Conservation (phyloP, 345 rosid genomes). For the Nephelium lappaceum region DNA sequence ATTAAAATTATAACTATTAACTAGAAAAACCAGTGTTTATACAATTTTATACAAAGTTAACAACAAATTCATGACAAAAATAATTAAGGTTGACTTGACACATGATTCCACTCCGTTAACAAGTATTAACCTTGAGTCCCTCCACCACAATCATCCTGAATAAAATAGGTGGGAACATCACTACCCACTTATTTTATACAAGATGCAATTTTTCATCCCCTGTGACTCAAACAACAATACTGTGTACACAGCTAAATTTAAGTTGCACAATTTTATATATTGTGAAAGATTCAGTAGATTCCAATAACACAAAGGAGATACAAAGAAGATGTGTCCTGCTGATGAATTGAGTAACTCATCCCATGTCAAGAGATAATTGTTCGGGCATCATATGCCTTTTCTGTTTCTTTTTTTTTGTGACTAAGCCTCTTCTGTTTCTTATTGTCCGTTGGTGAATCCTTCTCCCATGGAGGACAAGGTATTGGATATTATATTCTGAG, state of each 20-base stretch:
- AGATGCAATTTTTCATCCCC: neutral
- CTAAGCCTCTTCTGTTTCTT: neutral
- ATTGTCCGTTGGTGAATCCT: neutral
- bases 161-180: neutral
- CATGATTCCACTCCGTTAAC: neutral
- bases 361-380: neutral
- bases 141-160: neutral
- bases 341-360: neutral
- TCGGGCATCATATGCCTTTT: neutral
- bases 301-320: neutral
- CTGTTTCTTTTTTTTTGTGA: too few relatives aligned
- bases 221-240: neutral
- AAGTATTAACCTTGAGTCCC: neutral
- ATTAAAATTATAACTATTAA: slow-evolving; percentile 2
- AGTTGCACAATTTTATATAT: neutral
- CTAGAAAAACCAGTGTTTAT: neutral
- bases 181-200: neutral
- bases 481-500: neutral
- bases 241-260: neutral
- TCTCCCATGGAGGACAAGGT: neutral
- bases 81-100: neutral
- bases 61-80: neutral
- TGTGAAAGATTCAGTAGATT: neutral
- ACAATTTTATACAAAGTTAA: neutral
- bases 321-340: neutral